Percentiles rank a stretch among this genome's conserved stretches.
Evolutionary conservation across 306 rosid genomes (phyloP).

Genomic region (Medicago lupulina): DNA sequence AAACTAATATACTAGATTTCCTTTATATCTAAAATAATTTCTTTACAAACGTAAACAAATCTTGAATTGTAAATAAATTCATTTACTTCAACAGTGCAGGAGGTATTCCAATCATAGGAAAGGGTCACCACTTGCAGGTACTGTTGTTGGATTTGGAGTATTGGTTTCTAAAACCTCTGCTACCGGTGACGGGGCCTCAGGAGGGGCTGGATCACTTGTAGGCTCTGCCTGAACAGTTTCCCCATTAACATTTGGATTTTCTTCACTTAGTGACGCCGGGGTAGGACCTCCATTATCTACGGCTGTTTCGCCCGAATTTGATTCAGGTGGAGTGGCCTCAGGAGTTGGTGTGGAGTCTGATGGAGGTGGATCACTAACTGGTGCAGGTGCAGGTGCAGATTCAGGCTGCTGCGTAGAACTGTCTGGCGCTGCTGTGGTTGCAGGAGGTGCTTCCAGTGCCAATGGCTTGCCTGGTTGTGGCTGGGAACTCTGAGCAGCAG

Average conservation of each 20-base stretch:
- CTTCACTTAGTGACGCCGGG: conserved; percentile 51
- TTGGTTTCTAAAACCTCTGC: conserved; percentile 46
- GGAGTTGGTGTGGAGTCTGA: conserved; percentile 46
- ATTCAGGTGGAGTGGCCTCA: conserved; percentile 39
- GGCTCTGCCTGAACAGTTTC: conserved; percentile 51
- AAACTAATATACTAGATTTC: conserved; percentile 39
- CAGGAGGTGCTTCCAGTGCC: conserved; percentile 79
- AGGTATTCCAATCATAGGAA: conserved; percentile 45
- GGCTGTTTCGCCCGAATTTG: conserved; percentile 54
- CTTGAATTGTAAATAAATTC: conserved; percentile 7
- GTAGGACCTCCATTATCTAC: conserved; percentile 39
- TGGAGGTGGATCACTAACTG: conserved; percentile 49
- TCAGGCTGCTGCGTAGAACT: conserved; percentile 54
- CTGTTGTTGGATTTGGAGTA: conserved; percentile 39
- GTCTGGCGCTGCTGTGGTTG: conserved; percentile 51
- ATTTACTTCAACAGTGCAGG: conserved; percentile 25
- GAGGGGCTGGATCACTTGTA: conserved; percentile 37
- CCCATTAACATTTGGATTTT: conserved; percentile 40
- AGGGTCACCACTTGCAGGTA: conserved; percentile 48
- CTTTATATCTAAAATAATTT: conserved; percentile 37
- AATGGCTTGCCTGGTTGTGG: conserved; percentile 74
- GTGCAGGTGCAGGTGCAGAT: conserved; percentile 38
- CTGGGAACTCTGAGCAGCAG: conserved; percentile 61
- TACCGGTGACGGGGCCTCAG: conserved; percentile 50
- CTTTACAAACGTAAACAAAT: conserved; percentile 47